Percentiles rank a stretch among this genome's conserved stretches.
These are phyloP conservation scores for Silene vulgaris DNA, from an alignment of 179 eudicot genomes.

Conservation along the genomic window DNA sequence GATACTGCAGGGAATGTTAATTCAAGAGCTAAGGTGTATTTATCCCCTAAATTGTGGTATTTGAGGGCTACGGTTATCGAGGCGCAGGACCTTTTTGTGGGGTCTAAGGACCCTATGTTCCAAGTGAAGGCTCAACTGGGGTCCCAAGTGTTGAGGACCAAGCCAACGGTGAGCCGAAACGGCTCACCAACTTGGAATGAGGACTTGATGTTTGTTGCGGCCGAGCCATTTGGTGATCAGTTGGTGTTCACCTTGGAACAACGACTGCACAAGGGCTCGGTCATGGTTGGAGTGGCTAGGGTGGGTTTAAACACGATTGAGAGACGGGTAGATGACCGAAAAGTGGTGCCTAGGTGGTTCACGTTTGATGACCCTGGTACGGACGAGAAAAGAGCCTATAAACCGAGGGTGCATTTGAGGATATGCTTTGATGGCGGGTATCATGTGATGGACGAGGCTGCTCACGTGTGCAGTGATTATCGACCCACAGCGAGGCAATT, in stretches of 20 bases:
- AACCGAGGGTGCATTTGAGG: conserved; percentile 69
- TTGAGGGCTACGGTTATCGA: conserved; percentile 60
- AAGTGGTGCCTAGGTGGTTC: conserved; percentile 62
- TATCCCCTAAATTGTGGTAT: conserved; percentile 90
- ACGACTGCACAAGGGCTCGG: conserved; percentile 46
- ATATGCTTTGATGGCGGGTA: conserved; percentile 94
- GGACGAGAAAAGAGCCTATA: conserved; percentile 41
- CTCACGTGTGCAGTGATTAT: conserved; percentile 76
- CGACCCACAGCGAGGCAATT: conserved; percentile 90
- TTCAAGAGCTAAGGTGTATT: conserved; percentile 66
- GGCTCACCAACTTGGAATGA: conserved; percentile 79
- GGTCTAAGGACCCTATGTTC: conserved; percentile 36
- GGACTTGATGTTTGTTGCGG: conserved; percentile 71
- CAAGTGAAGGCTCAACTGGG: conserved; percentile 75
- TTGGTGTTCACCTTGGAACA: conserved; percentile 47
- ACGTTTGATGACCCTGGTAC: conserved; percentile 45
- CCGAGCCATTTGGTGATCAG: conserved; percentile 74
- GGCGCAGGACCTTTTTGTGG: conserved; percentile 58
- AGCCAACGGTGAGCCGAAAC: conserved; percentile 37
- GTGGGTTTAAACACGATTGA: conserved; percentile 58
- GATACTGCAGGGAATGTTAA: conserved; percentile 55
- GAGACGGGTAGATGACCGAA: conserved; percentile 82
- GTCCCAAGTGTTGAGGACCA: conserved; percentile 61
- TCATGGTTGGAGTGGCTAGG: conserved; percentile 42
- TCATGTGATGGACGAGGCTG: conserved; percentile 93